phyloP scores from a whole-genome alignment of 148 eudicot species.

The Fagopyrum homotropicum region DNA sequence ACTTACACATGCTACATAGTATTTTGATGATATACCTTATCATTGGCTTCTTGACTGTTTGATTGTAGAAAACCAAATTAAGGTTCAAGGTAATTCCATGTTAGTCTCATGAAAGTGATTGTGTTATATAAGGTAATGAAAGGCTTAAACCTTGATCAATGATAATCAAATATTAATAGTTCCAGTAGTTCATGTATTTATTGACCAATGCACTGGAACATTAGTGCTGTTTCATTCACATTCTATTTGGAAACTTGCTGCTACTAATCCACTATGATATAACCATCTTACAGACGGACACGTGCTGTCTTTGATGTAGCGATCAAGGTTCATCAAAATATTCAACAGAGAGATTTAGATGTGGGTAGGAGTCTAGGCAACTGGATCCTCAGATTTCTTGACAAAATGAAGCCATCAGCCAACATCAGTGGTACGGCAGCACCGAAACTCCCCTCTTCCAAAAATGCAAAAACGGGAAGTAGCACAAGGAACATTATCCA shows the following conservation, averaged over 20 bases:
- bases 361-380: slow-evolving; percentile 74
- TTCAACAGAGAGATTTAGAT: slow-evolving; percentile 74
- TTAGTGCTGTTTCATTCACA: neutral
- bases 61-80: neutral
- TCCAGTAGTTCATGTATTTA: neutral
- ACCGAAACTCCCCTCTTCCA: slow-evolving; percentile 23
- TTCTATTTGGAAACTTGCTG: neutral
- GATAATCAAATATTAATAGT: neutral
- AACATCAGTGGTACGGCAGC: slow-evolving; percentile 41
- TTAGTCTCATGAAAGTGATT: neutral
- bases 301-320: slow-evolving; percentile 64
- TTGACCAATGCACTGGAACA: neutral
- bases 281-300: slow-evolving; percentile 45
- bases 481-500: slow-evolving; percentile 26
- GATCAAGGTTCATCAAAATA: slow-evolving; percentile 54
- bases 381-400: slow-evolving; percentile 72
- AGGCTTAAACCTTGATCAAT: neutral
- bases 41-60: neutral
- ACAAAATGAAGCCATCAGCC: slow-evolving; percentile 76
- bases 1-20: neutral
- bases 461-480: slow-evolving; percentile 27
- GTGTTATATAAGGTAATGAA: neutral
- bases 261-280: slow-evolving; percentile 5
- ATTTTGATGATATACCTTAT: neutral
- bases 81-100: neutral